Evolutionary conservation across 495 filamentous ascomycete species (phyloP), one percentile per base, ranked within the genome.

Genomic region (Neurospora hispaniola): DNA sequence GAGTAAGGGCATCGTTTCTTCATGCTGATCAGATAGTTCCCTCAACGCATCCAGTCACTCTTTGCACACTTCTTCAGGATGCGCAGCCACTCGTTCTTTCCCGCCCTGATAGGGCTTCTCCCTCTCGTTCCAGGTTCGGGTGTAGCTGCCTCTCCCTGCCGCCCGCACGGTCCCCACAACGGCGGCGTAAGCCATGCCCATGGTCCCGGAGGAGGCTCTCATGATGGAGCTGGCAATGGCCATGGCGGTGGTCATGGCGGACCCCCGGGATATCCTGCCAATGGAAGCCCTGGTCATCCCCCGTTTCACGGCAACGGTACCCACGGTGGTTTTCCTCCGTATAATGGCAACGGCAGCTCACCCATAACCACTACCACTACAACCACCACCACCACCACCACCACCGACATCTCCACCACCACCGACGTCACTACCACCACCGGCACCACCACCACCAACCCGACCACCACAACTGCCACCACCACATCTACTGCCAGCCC

Each of bases 71-170:
- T 54, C 72, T 69, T 42, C 54, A 71, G 46, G 69, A 73, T 73
- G 72, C 72, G 72, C 69, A 73, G 72, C 38, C 72, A 74, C 48
- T 74, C 70, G 46, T 70, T 69, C 44, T 69, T 73, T 42, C 71
- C 59, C 5, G 27, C 44, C 40, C 66, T 71, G 70, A 74, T 74
- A 62, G 41, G 40, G 73, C 71, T 74, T 39, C 70, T 35, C 73
- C 42, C 40, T 62, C 68, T 14, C 1, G 16, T 48, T 39, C 31
- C 43, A 31, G 71, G 5, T 38, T 74, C 72, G n/a, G 62, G 73
- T 42, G 66, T 62, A 62, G 73, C 23, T 44, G 38, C 44, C 54
- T 69, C 71, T 66, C 23, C 40, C 39, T 72, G 35, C 71, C 31
- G 54, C 66, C 59, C 20, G 48, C 42, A 20, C 11, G 20, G 14